phyloP scores from a whole-genome alignment of 1,284 basidiomycete genomes.

The Neolentinus lepideus region DNA sequence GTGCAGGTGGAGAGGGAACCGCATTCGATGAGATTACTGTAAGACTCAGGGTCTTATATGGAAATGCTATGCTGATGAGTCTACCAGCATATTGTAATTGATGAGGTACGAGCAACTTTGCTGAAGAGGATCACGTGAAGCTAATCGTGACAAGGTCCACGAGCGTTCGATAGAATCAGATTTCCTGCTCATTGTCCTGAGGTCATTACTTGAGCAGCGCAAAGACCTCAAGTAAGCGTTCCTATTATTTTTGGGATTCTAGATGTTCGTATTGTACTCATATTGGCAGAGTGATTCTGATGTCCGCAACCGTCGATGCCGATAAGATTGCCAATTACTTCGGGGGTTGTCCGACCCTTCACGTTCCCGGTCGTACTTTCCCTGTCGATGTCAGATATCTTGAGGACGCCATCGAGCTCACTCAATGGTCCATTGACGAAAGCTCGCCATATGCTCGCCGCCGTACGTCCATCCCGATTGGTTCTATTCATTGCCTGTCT shows the following conservation, averaged over 20 bases:
- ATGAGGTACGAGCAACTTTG: conserved; percentile 53
- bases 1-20: conserved; percentile 57
- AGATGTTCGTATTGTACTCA: too few relatives aligned
- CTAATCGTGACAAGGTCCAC: conserved; percentile 44
- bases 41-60: conserved; percentile 15
- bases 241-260: too few relatives aligned
- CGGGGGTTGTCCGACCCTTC: conserved; percentile 82
- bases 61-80: not conserved
- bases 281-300: conserved; percentile 73
- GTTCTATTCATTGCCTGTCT: conserved; percentile 5
- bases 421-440: conserved; percentile 81
- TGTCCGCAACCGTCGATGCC: conserved; percentile 97
- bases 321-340: conserved; percentile 95
- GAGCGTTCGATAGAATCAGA: conserved; percentile 98
- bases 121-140: not conserved
- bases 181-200: conserved; percentile 93
- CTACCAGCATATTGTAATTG: conserved; percentile 76
- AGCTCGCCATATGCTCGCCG: conserved; percentile 81
- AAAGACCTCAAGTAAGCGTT: conserved; percentile 72
- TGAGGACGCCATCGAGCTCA: conserved; percentile 89
- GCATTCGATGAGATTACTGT: conserved; percentile 94
- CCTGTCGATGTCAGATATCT: conserved; percentile 87
- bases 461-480: conserved; percentile 34
- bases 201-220: conserved; percentile 77
- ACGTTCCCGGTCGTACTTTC: conserved; percentile 95